Percentiles rank a stretch among this genome's conserved stretches.
Conservation (phyloP, 108 stramenopile species). For the Cylindrotheca closterium region DNA sequence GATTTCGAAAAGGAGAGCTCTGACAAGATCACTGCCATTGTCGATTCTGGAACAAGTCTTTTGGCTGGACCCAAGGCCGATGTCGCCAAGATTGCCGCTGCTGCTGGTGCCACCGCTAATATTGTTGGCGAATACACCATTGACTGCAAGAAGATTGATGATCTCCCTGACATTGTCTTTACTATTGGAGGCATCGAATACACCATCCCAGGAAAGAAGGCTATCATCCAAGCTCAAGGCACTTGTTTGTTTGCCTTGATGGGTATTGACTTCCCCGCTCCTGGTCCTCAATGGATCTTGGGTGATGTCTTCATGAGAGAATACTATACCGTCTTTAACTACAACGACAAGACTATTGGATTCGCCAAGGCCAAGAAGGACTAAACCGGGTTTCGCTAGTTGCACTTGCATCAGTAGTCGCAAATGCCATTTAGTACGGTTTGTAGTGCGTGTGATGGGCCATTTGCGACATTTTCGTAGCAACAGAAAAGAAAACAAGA, state of each 20-base stretch:
- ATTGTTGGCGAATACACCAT: conserved; percentile 93
- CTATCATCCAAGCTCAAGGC: conserved; percentile 85
- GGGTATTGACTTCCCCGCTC: conserved; percentile 89
- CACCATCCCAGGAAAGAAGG: conserved; percentile 72
- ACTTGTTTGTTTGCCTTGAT: conserved; percentile 95
- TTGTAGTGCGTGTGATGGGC: too few species aligned
- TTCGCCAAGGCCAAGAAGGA: conserved; percentile 71
- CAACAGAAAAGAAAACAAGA: too few species aligned
- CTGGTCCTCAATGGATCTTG: conserved; percentile 93
- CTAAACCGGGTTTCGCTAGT: too few species aligned
- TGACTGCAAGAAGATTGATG: conserved; percentile 72
- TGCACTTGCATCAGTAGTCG: too few species aligned
- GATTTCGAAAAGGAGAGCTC: conserved; percentile 21
- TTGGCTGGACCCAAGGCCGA: conserved; percentile 85
- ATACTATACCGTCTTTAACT: conserved; percentile 98
- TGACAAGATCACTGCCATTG: conserved; percentile 77
- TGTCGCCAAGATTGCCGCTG: conserved; percentile 66
- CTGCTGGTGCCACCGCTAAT: conserved; percentile 86
- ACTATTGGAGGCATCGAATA: conserved; percentile 80
- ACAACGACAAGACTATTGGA: conserved; percentile 81
- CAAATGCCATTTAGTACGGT: too few species aligned
- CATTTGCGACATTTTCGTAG: too few species aligned
- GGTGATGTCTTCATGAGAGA: conserved; percentile 99
- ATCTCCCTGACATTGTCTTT: conserved; percentile 80
- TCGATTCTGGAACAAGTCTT: conserved; percentile 95